Evolutionary conservation across 371 early-diverging fungal species (phyloP).

Genomic region (Syncephalastrum monosporum): DNA sequence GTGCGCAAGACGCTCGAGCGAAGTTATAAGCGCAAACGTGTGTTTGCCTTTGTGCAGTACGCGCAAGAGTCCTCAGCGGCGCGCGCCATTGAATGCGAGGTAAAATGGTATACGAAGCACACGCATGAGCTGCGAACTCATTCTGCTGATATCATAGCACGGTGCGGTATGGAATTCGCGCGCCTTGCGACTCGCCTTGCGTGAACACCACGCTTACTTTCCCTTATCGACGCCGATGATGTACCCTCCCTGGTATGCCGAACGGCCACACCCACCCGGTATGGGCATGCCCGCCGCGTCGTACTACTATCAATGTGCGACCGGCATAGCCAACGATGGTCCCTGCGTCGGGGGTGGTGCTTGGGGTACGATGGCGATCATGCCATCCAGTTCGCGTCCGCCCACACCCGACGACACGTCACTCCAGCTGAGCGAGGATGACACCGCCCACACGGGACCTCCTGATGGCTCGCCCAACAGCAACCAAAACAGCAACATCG

Average conservation of each 20-base stretch:
- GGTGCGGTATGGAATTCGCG: slow-evolving; percentile 9
- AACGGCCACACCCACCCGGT: slow-evolving; percentile 23
- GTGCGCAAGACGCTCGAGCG: slow-evolving; percentile 32
- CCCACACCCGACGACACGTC: too few species aligned
- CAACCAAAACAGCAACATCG: too few species aligned
- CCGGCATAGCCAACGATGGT: too few species aligned
- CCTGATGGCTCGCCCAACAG: too few species aligned
- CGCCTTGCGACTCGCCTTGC: slow-evolving; percentile 14
- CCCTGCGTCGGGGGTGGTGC: too few species aligned
- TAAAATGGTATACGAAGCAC: slow-evolving; percentile 13
- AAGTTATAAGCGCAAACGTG: slow-evolving; percentile 13
- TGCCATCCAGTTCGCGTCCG: too few species aligned
- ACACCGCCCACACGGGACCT: too few species aligned
- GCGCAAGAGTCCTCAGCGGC: slow-evolving; percentile 45
- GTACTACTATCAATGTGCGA: background rate
- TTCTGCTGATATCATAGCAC: slow-evolving; percentile 5
- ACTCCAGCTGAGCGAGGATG: too few species aligned
- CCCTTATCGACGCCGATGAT: background rate
- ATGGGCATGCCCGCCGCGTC: slow-evolving; percentile 18
- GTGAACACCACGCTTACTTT: slow-evolving; percentile 7
- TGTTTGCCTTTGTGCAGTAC: slow-evolving; percentile 73
- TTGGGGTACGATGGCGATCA: too few species aligned
- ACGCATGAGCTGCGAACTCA: too few species aligned
- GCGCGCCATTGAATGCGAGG: slow-evolving; percentile 61
- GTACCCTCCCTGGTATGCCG: background rate